phyloP scores from a whole-genome alignment of 2,329 filamentous ascomycete species.

The Macrophomina pseudophaseolina region DNA sequence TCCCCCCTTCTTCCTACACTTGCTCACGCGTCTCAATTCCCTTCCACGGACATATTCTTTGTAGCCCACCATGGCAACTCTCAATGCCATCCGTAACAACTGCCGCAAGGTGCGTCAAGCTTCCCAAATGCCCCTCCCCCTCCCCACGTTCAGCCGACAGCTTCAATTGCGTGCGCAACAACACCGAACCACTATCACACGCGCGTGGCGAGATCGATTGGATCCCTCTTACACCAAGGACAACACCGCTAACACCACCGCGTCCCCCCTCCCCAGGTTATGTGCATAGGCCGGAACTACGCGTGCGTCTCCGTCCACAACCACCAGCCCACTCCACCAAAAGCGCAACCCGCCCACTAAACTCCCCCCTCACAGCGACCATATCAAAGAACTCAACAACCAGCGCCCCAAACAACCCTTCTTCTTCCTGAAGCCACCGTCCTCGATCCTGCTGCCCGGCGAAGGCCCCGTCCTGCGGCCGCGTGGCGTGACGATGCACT shows the following conservation, averaged over 20 bases:
- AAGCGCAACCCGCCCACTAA: not conserved
- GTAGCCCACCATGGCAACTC: constrained; percentile 36
- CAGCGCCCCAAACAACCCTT: constrained; percentile 90
- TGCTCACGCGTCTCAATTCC: not conserved
- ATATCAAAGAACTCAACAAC: constrained; percentile 91
- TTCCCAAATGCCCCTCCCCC: not conserved
- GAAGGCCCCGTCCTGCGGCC: constrained; percentile 82
- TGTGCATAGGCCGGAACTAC: constrained; percentile 96
- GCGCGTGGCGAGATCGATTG: constrained; percentile 4
- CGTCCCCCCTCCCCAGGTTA: constrained; percentile 59
- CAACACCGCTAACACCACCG: not conserved
- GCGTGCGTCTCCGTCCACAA: constrained; percentile 64
- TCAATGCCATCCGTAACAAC: constrained; percentile 48
- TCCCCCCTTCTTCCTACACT: not conserved
- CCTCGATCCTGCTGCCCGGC: constrained; percentile 79
- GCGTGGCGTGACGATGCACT: constrained; percentile 83
- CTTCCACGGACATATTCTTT: not conserved
- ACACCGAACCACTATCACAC: not conserved
- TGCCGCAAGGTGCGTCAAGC: constrained; percentile 52
- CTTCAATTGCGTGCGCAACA: no score
- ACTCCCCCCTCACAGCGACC: constrained; percentile 65
- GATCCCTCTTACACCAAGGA: not conserved
- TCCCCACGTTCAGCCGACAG: not conserved
- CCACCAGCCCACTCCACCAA: not conserved
- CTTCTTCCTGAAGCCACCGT: constrained; percentile 97